Conservation (phyloP, 306 rosid species). For the Albizia julibrissin region DNA sequence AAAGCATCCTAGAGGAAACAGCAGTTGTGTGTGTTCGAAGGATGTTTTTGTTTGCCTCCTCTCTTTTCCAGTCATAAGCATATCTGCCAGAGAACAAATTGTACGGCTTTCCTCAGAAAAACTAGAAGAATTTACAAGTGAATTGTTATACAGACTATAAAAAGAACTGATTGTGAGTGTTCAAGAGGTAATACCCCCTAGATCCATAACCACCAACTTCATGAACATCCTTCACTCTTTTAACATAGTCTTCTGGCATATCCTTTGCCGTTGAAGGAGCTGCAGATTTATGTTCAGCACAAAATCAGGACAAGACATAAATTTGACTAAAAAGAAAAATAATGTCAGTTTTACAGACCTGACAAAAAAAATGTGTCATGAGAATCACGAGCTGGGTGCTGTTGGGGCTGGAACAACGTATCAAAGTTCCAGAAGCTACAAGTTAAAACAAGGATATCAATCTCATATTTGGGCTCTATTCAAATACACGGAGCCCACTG, state of each 20-base stretch:
- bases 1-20: conserved; percentile 93
- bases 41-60: conserved; percentile 88
- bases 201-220: conserved; percentile 92
- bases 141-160: conserved; percentile 11
- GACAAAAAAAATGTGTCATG: conserved; percentile 89
- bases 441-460: conserved; percentile 20
- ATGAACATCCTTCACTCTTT: conserved; percentile 81
- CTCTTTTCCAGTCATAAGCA: conserved; percentile 87
- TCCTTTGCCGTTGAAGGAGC: conserved; percentile 79
- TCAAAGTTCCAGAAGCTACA: conserved; percentile 97
- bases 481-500: background rate
- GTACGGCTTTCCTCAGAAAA: conserved; percentile 19
- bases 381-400: conserved; percentile 98
- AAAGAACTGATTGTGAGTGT: conserved; percentile 4
- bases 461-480: background rate
- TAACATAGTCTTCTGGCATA: conserved; percentile 93
- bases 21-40: conserved; percentile 94
- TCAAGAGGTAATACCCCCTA: conserved; percentile 65
- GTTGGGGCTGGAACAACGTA: conserved; percentile 96
- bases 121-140: background rate
- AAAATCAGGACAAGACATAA: conserved; percentile 30
- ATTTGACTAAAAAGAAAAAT: conserved; percentile 23
- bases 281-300: conserved; percentile 38
- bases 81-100: conserved; percentile 51
- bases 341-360: conserved; percentile 41